Conservation (phyloP, 805 yeast genomes). For the Ogataea pilisensis region DNA sequence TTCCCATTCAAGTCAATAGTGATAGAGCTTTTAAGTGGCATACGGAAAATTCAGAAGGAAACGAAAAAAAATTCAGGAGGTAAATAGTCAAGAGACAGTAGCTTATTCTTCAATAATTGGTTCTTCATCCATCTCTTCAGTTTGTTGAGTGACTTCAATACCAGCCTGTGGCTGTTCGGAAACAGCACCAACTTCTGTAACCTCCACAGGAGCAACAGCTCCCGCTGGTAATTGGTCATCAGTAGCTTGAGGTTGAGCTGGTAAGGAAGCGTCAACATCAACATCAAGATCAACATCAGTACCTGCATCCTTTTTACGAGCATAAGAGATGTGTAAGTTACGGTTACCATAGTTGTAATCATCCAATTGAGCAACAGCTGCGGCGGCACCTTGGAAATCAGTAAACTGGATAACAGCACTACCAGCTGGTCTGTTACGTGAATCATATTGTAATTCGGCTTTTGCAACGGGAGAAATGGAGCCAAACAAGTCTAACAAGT, state of each 20-base stretch:
- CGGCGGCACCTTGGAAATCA: conserved; percentile 60
- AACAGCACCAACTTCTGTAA: background rate
- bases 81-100: too few relatives aligned
- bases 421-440: conserved; percentile 70
- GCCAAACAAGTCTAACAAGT: conserved; percentile 79
- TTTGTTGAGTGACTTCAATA: too few relatives aligned
- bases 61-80: background rate
- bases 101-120: conserved; percentile 22
- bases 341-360: conserved; percentile 85
- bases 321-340: conserved; percentile 64
- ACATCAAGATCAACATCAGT: conserved; percentile 4
- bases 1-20: background rate
- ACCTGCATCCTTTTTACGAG: conserved; percentile 32
- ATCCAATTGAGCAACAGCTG: conserved; percentile 70
- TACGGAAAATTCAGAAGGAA: background rate
- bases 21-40: background rate
- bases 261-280: background rate
- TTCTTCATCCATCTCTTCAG: conserved; percentile 17
- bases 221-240: background rate
- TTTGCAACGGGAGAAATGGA: conserved; percentile 70
- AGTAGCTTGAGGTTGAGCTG: background rate
- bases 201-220: background rate
- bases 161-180: background rate
- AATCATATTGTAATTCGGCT: conserved; percentile 70
- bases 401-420: conserved; percentile 81